Evolutionary conservation across 768 basidiomycete species (phyloP).

Genomic region (Astraeus odoratus): DNA sequence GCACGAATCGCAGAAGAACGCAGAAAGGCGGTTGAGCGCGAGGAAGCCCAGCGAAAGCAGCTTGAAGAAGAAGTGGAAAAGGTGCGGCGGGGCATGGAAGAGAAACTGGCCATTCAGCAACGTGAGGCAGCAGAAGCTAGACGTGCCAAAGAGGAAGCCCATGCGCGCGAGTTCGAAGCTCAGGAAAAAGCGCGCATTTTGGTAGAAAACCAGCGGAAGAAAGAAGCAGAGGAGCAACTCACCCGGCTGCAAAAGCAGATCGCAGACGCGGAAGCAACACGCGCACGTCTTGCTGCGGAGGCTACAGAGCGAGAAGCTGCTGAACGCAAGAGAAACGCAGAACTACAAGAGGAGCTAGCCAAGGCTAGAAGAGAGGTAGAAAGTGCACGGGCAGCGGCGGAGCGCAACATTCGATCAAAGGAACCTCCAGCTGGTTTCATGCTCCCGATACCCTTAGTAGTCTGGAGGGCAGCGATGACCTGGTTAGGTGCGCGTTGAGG

Average conservation of each 20-base stretch:
- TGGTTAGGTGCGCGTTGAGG: slow-evolving; percentile 24
- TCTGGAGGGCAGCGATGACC: slow-evolving; percentile 28
- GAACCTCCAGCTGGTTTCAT: slow-evolving; percentile 24
- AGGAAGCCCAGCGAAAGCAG: slow-evolving; percentile 17
- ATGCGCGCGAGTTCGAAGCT: slow-evolving; percentile 17
- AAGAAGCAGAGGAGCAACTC: slow-evolving; percentile 20
- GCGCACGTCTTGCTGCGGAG: slow-evolving; percentile 22
- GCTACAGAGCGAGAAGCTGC: slow-evolving; percentile 19
- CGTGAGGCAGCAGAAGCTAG: slow-evolving; percentile 20
- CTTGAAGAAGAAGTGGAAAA: slow-evolving; percentile 22
- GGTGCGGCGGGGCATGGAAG: slow-evolving; percentile 18
- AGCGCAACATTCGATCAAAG: no score
- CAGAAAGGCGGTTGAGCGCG: slow-evolving; percentile 15
- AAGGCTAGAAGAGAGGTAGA: slow-evolving; percentile 23
- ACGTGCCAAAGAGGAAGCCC: slow-evolving; percentile 23
- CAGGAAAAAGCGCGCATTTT: slow-evolving; percentile 24
- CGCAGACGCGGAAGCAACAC: slow-evolving; percentile 21
- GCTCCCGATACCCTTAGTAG: slow-evolving; percentile 28
- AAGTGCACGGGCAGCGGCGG: slow-evolving; percentile 13
- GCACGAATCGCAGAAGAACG: slow-evolving; percentile 23
- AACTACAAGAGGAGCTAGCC: slow-evolving; percentile 26
- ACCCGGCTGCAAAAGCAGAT: slow-evolving; percentile 20
- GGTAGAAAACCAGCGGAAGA: slow-evolving; percentile 26
- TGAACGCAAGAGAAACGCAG: slow-evolving; percentile 22
- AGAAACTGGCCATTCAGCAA: slow-evolving; percentile 17